phyloP scores from a whole-genome alignment of 345 rosid species.

The Euphorbia tirucalli region DNA sequence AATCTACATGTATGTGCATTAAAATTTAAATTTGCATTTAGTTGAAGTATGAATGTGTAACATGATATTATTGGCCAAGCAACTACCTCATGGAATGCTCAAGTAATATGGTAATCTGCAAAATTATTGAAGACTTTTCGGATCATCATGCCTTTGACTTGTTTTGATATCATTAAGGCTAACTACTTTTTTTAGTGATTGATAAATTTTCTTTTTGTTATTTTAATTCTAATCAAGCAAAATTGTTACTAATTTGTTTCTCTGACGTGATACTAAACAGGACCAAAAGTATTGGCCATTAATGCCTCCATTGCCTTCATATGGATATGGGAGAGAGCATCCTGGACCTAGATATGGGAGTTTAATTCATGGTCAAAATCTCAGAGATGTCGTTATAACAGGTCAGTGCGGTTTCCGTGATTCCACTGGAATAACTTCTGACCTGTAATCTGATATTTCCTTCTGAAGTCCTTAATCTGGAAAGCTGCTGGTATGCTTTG shows the following conservation, averaged over 20 bases:
- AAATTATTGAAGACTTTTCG: background rate
- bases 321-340: constrained; percentile 68
- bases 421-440: background rate
- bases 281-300: constrained; percentile 58
- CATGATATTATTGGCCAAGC: background rate
- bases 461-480: background rate
- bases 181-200: background rate
- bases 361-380: constrained; percentile 63
- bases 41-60: background rate
- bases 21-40: background rate
- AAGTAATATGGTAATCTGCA: background rate
- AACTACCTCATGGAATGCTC: background rate
- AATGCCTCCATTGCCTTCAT: constrained; percentile 64
- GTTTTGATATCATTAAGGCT: background rate
- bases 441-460: background rate
- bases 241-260: background rate
- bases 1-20: background rate
- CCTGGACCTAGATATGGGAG: constrained; percentile 66
- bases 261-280: constrained; percentile 26
- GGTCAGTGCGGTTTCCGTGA: constrained; percentile 28
- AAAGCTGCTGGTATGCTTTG: background rate
- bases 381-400: constrained; percentile 59
- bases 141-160: background rate
- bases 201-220: background rate
- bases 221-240: background rate